Base-by-base conservation (phyloP, 257 asterid species). In the Petunia axillaris region DNA sequence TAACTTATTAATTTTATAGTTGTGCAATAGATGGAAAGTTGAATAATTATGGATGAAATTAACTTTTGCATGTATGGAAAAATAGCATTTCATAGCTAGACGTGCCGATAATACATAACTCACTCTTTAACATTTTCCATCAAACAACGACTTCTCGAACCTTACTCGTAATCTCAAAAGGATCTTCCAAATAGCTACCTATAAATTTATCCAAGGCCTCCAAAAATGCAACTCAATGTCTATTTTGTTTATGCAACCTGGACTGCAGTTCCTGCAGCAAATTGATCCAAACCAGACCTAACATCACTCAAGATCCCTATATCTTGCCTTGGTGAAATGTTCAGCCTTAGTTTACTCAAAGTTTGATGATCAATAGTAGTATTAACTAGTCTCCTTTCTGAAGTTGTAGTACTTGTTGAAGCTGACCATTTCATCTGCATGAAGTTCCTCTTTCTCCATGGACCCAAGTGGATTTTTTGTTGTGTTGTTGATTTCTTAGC, bases 361-460 rank as follows among this genome's bases (percentile, higher is more conserved):
- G 75, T 5, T 66, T 66, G 75, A 13, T 66, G 2, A 4, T 4
- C 53, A 16, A 66, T 15, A 14, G 1, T 8, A 64, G 2, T 36
- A 38, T 64, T 64, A 36, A 36, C 73, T 36, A 38, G 1, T 16
- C 36, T 55, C 62, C 16, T 55, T 55, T 55, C 36, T 55, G 62
- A 5, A 5, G 6, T 55, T 14, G 60, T 50, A 50, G 9, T 46
- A 46, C 53, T 5, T 5, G 70, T 25, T 6, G 88, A 4, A 1
- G 87, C 89, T 44, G 90, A 89, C 91, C 89, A 89, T 79, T 86
- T 87, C 89, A 83, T 83, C 78, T 82, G 87, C 93, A 89, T 89
- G 85, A 87, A 89, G 50, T 85, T 84, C 14, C 79, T 80, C 85
- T 85, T 89, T 76, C 90, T 81, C 93, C 91, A 89, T 4, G 94